phyloP scores from a whole-genome alignment of 75 land plant species.

The Pinus albicaulis region DNA sequence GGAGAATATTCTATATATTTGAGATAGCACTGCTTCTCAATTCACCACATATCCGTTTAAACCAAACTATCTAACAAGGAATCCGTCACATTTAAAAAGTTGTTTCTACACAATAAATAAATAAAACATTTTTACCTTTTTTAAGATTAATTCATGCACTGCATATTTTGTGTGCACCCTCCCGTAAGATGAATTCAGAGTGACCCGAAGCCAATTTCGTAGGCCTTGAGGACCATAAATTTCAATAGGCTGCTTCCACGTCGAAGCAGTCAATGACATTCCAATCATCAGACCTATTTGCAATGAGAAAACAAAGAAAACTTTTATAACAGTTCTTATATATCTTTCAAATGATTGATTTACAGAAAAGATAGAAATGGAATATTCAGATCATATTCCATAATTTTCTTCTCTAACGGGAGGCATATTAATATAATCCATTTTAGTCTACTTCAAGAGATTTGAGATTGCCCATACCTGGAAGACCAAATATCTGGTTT shows the following conservation, averaged over 20 bases:
- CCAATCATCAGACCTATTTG: conserved; percentile 18
- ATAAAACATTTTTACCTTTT: conserved; percentile 16
- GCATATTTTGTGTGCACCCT: conserved; percentile 35
- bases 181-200: conserved; percentile 26
- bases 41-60: neutral
- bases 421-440: neutral
- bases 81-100: neutral
- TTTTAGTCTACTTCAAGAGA: neutral
- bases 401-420: neutral
- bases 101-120: neutral
- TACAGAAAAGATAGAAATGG: neutral
- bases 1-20: neutral
- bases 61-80: neutral
- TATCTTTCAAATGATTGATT: neutral
- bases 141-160: conserved; percentile 39
- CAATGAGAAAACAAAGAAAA: neutral
- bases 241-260: conserved; percentile 17
- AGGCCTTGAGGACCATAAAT: conserved; percentile 52
- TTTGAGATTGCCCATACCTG: conserved; percentile 22
- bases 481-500: conserved; percentile 44
- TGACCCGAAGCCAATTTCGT: conserved; percentile 39
- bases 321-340: neutral
- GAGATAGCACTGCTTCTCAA: neutral
- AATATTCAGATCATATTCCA: neutral
- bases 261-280: conserved; percentile 17